A percentile compares a stretch with the other conserved stretches of the same genome.
Conservation (phyloP, 1,284 basidiomycete genomes). For the Puccinia sorghi region DNA sequence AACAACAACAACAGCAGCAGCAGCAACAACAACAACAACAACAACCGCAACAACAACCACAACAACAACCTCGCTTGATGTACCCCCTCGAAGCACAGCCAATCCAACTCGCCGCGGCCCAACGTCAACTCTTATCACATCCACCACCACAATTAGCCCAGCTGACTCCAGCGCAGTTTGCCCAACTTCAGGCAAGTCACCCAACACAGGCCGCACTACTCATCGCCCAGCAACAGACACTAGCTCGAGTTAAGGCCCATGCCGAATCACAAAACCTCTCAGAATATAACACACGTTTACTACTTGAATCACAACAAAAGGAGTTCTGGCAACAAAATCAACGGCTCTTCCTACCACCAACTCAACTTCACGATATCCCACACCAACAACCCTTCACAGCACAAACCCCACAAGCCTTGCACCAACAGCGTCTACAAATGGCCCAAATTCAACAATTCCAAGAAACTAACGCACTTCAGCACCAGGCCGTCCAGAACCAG, state of each 20-base stretch:
- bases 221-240: background rate
- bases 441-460: conserved; percentile 19
- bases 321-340: conserved; percentile 21
- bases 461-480: conserved; percentile 19
- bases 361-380: background rate
- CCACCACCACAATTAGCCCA: background rate
- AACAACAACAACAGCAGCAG: background rate
- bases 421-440: conserved; percentile 14
- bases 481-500: conserved; percentile 12
- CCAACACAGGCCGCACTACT: background rate
- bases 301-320: conserved; percentile 8
- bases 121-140: conserved; percentile 1
- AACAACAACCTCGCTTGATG: conserved; percentile 8
- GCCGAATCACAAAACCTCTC: conserved; percentile 23
- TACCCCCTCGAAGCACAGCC: conserved; percentile 11
- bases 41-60: background rate
- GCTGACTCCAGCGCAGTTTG: background rate
- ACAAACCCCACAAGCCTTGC: conserved; percentile 2
- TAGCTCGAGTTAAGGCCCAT: conserved; percentile 8
- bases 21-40: conserved; percentile 24
- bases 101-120: background rate
- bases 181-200: conserved; percentile 24
- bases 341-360: background rate
- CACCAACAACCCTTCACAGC: background rate
- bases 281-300: background rate